phyloP scores from a whole-genome alignment of 495 filamentous ascomycete genomes.

The Terfezia claveryi region DNA sequence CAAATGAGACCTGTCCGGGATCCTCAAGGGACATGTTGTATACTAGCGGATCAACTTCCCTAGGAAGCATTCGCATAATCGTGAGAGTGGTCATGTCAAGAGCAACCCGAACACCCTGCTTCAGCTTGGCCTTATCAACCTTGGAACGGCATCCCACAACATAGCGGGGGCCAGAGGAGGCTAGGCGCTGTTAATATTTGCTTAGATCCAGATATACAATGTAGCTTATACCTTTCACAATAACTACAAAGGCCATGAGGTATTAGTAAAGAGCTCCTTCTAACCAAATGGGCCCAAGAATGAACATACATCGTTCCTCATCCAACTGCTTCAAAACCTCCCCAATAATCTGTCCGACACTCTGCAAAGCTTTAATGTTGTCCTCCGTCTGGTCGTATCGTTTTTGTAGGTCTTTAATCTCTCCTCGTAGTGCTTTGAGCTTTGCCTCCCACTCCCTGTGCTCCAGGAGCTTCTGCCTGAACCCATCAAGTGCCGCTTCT shows the following conservation, averaged over 20 bases:
- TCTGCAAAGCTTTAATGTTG: conserved; percentile 98
- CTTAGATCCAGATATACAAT: background rate
- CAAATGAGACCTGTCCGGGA: conserved; percentile 92
- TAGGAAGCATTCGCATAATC: conserved; percentile 98
- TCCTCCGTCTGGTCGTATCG: conserved; percentile 95
- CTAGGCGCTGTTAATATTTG: conserved; percentile 30
- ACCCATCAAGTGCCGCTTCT: conserved; percentile 14
- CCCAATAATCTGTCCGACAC: conserved; percentile 97
- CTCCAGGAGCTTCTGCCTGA: conserved; percentile 44
- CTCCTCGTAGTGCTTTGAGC: conserved; percentile 70
- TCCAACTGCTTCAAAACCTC: conserved; percentile 98
- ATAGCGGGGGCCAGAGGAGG: conserved; percentile 91
- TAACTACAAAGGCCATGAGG: conserved; percentile 6
- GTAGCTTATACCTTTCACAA: background rate
- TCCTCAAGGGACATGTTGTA: conserved; percentile 99
- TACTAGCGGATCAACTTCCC: conserved; percentile 93
- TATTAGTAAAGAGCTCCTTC: background rate
- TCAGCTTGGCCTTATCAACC: conserved; percentile 87
- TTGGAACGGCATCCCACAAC: conserved; percentile 97
- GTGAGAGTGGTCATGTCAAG: conserved; percentile 99
- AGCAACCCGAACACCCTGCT: conserved; percentile 93
- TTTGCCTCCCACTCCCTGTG: conserved; percentile 97
- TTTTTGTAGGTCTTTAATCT: conserved; percentile 84
- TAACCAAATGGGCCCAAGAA: background rate
- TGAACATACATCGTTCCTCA: conserved; percentile 78